Base-by-base conservation (phyloP, 1,284 basidiomycete species). In the Leccinum pachyderme region DNA sequence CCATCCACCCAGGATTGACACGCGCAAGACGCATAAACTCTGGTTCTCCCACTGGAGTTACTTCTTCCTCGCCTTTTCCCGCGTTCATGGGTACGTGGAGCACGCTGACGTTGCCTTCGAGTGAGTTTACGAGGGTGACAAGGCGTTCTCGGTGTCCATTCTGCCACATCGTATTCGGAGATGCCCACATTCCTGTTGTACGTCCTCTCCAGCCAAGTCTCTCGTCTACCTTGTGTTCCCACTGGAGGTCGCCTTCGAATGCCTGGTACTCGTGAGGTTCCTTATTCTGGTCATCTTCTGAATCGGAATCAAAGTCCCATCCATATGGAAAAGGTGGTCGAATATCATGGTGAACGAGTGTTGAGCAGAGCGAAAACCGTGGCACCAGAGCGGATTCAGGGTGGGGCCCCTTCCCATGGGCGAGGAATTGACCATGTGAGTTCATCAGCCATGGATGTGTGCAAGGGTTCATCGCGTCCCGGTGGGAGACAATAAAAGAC, bases 161-260 rank as follows among this genome's bases (percentile, higher is more conserved):
- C 58, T 71, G 69, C 86, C 86, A 88, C 6, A 75, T 69, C 9
- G 71, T 72, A 2, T 65, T 58, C 5, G 65, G 58, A 0, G 68
- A 68, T 54, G 82, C 79, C 61, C 72, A 75, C 45, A 87, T 86
- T 1, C 86, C 87, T 0, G 87, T 88, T 49, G 80, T 85, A 48
- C 77, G 80, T 3, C 87, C 87, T 18, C 87, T 75, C 87, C 87
- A 89, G 24, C 80, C 67, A 29, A 89, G 62, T 29, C 80, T 65
- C 39, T 83, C 78, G 55, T 86, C 79, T 5, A 70, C 59, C 69
- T 82, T 87, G 22, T 77, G 72, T 29, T 80, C 79, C 81, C 83
- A 89, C 0, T 66, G 68, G 0, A 80, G 75, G 63, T 87, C 82
- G 0, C 72, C 72, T 0, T 73, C 67, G 13, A 50, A 61, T 15